These are phyloP conservation scores for Aleurites moluccanus DNA, from an alignment of 441 rosid genomes.

Conservation along the genomic window DNA sequence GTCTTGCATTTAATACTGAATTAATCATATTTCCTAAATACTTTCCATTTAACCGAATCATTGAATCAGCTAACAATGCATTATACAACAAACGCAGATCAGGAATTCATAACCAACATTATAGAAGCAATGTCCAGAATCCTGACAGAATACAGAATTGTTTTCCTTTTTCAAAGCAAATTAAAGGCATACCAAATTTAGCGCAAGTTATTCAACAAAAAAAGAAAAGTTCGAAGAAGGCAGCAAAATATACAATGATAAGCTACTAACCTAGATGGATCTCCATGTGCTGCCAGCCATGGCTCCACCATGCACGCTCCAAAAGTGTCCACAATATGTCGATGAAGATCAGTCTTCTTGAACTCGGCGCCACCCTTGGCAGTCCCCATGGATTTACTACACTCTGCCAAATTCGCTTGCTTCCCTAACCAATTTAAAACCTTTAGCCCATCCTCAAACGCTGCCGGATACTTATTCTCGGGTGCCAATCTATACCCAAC, in stretches of 20 bases:
- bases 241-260: neutral
- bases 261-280: conserved; percentile 71
- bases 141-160: too few species aligned
- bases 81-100: neutral
- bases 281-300: conserved; percentile 94
- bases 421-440: conserved; percentile 90
- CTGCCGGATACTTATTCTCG: conserved; percentile 84
- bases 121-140: too few species aligned
- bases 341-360: conserved; percentile 57
- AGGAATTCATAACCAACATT: neutral
- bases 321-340: conserved; percentile 72
- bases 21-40: neutral
- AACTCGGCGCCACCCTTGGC: conserved; percentile 48
- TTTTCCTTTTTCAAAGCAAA: too few species aligned
- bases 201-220: too few species aligned
- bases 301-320: conserved; percentile 99
- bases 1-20: neutral
- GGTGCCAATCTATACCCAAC: conserved; percentile 94
- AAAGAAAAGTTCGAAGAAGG: neutral
- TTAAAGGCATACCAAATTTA: too few species aligned
- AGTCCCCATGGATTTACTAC: conserved; percentile 72
- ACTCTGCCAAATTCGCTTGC: conserved; percentile 91
- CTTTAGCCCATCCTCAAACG: conserved; percentile 78
- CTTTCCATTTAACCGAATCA: conserved; percentile 1
- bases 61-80: neutral